Conservation (phyloP, 768 basidiomycete genomes). For the Podaxis pistillaris region DNA sequence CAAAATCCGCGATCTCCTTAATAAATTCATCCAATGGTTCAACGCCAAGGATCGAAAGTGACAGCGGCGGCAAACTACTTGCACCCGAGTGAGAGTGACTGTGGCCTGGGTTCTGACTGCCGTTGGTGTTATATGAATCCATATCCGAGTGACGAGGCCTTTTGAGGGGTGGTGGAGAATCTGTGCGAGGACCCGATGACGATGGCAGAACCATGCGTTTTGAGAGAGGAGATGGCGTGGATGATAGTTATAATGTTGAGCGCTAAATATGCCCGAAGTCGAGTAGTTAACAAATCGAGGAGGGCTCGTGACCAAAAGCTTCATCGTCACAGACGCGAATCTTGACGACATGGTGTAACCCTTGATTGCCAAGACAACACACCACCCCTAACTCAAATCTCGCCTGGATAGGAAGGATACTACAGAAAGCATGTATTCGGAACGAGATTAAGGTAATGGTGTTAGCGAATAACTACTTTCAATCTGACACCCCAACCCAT, state of each 20-base stretch:
- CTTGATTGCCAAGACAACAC: conserved; percentile 16
- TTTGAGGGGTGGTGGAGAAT: conserved; percentile 1
- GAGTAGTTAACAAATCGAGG: neutral
- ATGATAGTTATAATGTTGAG: neutral
- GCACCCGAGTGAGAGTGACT: neutral
- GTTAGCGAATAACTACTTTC: conserved; percentile 33
- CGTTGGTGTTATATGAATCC: conserved; percentile 8
- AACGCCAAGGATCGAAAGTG: conserved; percentile 80
- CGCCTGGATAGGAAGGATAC: neutral
- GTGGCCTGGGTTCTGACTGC: neutral
- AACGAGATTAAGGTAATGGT: conserved; percentile 9
- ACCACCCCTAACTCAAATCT: neutral
- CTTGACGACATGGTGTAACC: neutral
- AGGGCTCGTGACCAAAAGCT: conserved; percentile 6
- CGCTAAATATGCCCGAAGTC: conserved; percentile 6
- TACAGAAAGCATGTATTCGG: conserved; percentile 4
- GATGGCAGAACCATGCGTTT: conserved; percentile 6
- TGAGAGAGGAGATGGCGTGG: neutral
- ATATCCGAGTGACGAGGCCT: neutral
- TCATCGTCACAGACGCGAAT: neutral
- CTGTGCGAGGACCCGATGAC: neutral
- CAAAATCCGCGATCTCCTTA: conserved; percentile 86
- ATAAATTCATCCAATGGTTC: conserved; percentile 95
- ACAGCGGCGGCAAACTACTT: conserved; percentile 54
- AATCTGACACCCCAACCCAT: conserved; percentile 30